Conservation (phyloP, 2,329 filamentous ascomycete species). For the Aureobasidium uvarum region DNA sequence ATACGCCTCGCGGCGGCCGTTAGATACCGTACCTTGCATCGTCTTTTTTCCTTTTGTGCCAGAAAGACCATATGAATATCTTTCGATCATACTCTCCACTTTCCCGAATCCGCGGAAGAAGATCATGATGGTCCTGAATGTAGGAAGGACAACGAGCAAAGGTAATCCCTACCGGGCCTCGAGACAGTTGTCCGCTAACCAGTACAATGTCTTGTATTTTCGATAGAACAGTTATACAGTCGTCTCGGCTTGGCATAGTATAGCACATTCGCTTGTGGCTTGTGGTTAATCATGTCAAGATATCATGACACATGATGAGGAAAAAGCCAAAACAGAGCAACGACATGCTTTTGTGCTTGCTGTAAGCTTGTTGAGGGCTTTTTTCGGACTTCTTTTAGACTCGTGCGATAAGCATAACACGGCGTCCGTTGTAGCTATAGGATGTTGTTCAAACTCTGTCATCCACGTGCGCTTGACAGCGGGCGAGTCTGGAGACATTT, state of each 20-base stretch:
- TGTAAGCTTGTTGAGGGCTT: background rate
- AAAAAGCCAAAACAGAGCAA: slow-evolving; percentile 1
- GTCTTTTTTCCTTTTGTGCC: background rate
- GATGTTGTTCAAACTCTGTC: slow-evolving; percentile 10
- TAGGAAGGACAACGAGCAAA: background rate
- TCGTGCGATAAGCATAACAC: slow-evolving; percentile 22
- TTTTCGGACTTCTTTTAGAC: background rate
- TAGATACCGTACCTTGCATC: background rate
- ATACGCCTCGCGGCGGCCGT: slow-evolving; percentile 12
- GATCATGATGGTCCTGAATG: background rate
- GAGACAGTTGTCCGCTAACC: slow-evolving; percentile 3
- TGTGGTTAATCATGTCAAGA: background rate
- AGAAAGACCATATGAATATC: background rate
- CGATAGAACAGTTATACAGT: slow-evolving; percentile 22
- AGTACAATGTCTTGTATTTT: slow-evolving; percentile 25
- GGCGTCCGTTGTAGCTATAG: slow-evolving; percentile 22
- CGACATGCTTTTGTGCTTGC: background rate
- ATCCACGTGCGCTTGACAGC: slow-evolving; percentile 4
- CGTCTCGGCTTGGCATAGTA: background rate
- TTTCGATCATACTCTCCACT: background rate
- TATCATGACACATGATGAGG: slow-evolving; percentile 16
- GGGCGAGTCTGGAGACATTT: background rate
- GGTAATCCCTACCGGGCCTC: slow-evolving; percentile 13
- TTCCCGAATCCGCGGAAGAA: background rate
- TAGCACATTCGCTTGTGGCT: background rate